These are phyloP conservation scores for Arachnomyces sp. DNA, from an alignment of 2,329 filamentous ascomycete genomes.

Conservation along the genomic window DNA sequence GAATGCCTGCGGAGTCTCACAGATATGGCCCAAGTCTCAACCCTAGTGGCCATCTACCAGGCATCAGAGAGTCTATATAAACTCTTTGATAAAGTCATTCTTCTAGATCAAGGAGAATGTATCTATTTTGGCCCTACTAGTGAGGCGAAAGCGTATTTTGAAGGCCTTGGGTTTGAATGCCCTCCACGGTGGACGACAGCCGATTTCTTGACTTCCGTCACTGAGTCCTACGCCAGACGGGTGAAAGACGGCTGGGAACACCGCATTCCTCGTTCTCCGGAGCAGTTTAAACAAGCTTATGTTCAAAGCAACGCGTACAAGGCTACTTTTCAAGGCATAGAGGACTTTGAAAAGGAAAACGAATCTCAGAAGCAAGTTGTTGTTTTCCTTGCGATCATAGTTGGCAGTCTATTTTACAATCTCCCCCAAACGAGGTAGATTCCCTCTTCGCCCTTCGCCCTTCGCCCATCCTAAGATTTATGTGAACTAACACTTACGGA, in stretches of 20 bases:
- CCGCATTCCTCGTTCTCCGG: slow-evolving; percentile 46
- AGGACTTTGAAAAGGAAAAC: slow-evolving; percentile 45
- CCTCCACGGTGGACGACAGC: slow-evolving; percentile 63
- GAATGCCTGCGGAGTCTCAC: slow-evolving; percentile 57
- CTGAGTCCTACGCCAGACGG: slow-evolving; percentile 48
- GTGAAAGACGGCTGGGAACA: slow-evolving; percentile 50
- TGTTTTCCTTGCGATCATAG: slow-evolving; percentile 37
- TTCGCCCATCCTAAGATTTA: background rate
- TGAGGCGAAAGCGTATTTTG: slow-evolving; percentile 60
- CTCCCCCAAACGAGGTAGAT: slow-evolving; percentile 40
- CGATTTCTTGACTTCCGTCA: slow-evolving; percentile 72
- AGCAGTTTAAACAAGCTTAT: slow-evolving; percentile 48
- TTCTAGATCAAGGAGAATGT: slow-evolving; percentile 60
- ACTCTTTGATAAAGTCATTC: slow-evolving; percentile 59
- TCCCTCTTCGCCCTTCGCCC: too few species aligned
- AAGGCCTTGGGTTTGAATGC: slow-evolving; percentile 61
- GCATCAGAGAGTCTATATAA: slow-evolving; percentile 46
- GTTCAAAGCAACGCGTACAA: slow-evolving; percentile 39
- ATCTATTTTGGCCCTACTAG: slow-evolving; percentile 61
- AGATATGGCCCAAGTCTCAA: slow-evolving; percentile 54
- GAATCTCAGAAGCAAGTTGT: slow-evolving; percentile 36
- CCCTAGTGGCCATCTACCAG: slow-evolving; percentile 63
- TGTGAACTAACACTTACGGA: background rate
- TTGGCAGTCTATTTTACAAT: slow-evolving; percentile 47
- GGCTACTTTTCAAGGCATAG: slow-evolving; percentile 40